Evolutionary conservation across 306 rosid genomes (phyloP).

Genomic region (Amphicarpaea edgeworthii): DNA sequence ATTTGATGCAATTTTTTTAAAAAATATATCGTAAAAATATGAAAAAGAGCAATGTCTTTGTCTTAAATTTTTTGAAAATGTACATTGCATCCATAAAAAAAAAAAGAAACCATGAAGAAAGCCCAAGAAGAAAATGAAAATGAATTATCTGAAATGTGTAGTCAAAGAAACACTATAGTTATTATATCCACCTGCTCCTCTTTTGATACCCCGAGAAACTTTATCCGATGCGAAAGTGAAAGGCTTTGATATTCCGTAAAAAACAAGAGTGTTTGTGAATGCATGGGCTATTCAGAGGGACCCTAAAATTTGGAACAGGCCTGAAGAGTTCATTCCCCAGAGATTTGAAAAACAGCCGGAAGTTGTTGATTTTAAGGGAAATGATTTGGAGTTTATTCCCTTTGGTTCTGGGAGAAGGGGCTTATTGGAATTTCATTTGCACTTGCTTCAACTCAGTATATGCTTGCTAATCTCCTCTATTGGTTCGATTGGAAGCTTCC

Average conservation of each 20-base stretch:
- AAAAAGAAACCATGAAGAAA: too few species aligned
- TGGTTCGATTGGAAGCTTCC: constrained; percentile 61
- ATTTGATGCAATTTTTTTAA: too few species aligned
- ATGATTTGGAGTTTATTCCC: not conserved
- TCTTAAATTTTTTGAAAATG: too few species aligned
- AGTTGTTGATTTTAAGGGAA: constrained; percentile 9
- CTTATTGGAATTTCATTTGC: constrained; percentile 28
- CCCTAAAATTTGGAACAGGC: constrained; percentile 16
- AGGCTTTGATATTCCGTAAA: constrained; percentile 26
- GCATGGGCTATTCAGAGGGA: constrained; percentile 51
- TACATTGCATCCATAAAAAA: too few species aligned
- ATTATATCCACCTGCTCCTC: constrained; percentile 54
- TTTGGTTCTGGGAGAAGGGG: constrained; percentile 41
- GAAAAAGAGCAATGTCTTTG: too few species aligned
- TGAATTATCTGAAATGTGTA: constrained; percentile 55
- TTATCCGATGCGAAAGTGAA: not conserved
- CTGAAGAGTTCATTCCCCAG: constrained; percentile 34
- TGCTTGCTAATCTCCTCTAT: constrained; percentile 34
- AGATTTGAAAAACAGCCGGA: constrained; percentile 41
- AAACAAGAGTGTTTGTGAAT: constrained; percentile 27
- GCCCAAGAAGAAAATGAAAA: too few species aligned
- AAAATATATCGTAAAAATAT: too few species aligned
- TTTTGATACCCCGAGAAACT: constrained; percentile 43
- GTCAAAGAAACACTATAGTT: constrained; percentile 31
- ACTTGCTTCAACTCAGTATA: not conserved